These are phyloP conservation scores for Starmerella bacillaris DNA, from an alignment of 805 yeast genomes.

Conservation along the genomic window DNA sequence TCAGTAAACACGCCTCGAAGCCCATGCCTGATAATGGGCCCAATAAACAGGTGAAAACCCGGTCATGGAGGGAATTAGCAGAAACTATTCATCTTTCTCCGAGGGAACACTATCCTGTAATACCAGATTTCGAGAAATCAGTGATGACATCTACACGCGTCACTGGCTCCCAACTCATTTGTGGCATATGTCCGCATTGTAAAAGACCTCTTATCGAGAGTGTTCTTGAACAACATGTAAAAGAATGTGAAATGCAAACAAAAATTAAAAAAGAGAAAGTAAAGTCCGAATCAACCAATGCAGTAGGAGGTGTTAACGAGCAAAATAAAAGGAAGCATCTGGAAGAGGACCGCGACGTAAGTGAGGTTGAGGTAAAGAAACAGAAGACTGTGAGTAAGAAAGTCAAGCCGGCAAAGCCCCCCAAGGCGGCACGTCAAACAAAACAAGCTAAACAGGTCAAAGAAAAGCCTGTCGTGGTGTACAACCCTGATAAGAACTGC, in stretches of 20 bases:
- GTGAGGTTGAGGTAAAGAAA: constrained; percentile 1
- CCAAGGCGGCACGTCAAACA: constrained; percentile 3
- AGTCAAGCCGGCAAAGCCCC: constrained; percentile 6
- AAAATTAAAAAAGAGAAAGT: not conserved
- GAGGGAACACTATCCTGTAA: constrained; percentile 7
- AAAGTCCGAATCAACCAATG: not conserved
- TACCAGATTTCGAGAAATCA: constrained; percentile 16
- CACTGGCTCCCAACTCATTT: constrained; percentile 17
- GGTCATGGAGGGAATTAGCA: constrained; percentile 16
- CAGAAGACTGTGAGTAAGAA: constrained; percentile 1
- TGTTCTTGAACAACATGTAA: constrained; percentile 16
- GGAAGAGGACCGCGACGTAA: not conserved
- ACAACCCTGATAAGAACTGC: constrained; percentile 42
- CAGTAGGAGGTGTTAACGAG: not conserved
- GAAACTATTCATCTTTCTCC: constrained; percentile 6
- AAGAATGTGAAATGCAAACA: constrained; percentile 6
- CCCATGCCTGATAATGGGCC: not conserved
- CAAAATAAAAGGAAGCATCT: not conserved
- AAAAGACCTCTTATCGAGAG: constrained; percentile 18
- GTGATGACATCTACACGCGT: constrained; percentile 17
- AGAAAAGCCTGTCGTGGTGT: constrained; percentile 40
- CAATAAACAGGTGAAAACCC: not conserved
- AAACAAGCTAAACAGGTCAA: constrained; percentile 25
- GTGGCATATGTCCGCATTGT: constrained; percentile 20
- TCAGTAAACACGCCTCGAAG: too few relatives aligned